These are phyloP conservation scores for Epichloe sp. DNA, from an alignment of 2,329 filamentous ascomycete species.

Conservation along the genomic window DNA sequence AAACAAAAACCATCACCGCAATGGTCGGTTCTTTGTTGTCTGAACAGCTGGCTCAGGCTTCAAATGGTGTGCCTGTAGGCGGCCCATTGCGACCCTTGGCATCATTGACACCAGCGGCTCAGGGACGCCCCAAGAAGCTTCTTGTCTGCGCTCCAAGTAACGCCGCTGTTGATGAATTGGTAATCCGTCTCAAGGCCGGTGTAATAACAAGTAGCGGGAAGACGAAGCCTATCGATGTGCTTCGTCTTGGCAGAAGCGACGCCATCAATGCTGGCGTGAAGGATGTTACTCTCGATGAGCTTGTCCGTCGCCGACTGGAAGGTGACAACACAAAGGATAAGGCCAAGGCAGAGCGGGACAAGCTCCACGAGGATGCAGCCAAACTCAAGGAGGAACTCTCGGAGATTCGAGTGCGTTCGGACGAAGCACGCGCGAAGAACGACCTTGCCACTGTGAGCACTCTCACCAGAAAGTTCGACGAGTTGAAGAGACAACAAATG, in stretches of 20 bases:
- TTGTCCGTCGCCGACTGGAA: slow-evolving; percentile 64
- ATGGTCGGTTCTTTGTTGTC: slow-evolving; percentile 73
- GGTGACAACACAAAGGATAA: slow-evolving; percentile 44
- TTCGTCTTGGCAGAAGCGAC: slow-evolving; percentile 82
- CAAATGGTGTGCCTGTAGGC: slow-evolving; percentile 20
- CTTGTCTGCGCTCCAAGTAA: slow-evolving; percentile 98
- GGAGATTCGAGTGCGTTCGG: slow-evolving; percentile 57
- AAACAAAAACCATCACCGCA: slow-evolving; percentile 95
- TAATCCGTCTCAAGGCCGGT: slow-evolving; percentile 80
- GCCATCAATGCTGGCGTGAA: slow-evolving; percentile 81
- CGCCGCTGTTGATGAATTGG: slow-evolving; percentile 90
- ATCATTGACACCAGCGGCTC: slow-evolving; percentile 11
- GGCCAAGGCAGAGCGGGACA: slow-evolving; percentile 41
- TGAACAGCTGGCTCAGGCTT: slow-evolving; percentile 22
- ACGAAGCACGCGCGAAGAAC: slow-evolving; percentile 46
- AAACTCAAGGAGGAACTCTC: slow-evolving; percentile 66
- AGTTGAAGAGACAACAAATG: slow-evolving; percentile 61
- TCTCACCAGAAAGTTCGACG: slow-evolving; percentile 65
- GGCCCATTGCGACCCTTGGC: slow-evolving; percentile 17
- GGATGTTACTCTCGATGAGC: slow-evolving; percentile 85
- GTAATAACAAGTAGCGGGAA: slow-evolving; percentile 66
- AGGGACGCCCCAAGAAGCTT: slow-evolving; percentile 56
- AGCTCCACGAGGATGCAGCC: slow-evolving; percentile 48
- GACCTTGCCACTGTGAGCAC: slow-evolving; percentile 35
- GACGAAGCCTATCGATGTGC: slow-evolving; percentile 65